A percentile compares a stretch with the other conserved stretches of the same genome.
Evolutionary conservation across 129 eudicot species (phyloP).

Genomic region (Gnaphalium uliginosum): DNA sequence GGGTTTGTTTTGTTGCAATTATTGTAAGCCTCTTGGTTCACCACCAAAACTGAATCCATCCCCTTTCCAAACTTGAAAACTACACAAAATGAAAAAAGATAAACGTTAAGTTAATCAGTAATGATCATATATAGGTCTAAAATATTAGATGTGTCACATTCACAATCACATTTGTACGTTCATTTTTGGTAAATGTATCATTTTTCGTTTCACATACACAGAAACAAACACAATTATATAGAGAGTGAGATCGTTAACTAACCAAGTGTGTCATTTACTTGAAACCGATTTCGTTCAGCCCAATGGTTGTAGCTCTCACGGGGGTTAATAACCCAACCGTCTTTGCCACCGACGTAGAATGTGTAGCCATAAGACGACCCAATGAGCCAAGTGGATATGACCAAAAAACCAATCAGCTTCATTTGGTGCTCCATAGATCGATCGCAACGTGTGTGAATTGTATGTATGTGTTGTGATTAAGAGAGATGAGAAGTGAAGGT

Average conservation of each 20-base stretch:
- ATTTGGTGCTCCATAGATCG: conserved; percentile 10
- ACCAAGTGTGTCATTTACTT: conserved; percentile 63
- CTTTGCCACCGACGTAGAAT: conserved; percentile 56
- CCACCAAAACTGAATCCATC: conserved; percentile 60
- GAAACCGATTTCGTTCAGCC: conserved; percentile 62
- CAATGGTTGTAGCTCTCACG: conserved; percentile 52
- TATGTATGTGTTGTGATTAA: background rate
- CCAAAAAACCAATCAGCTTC: conserved; percentile 18
- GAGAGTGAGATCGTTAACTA: background rate
- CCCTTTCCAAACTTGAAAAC: conserved; percentile 68
- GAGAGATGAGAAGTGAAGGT: conserved; percentile 10
- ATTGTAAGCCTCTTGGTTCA: conserved; percentile 45
- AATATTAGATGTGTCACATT: too few species aligned
- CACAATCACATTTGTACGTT: too few species aligned
- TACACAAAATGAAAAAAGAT: conserved; percentile 18
- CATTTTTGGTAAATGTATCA: too few species aligned
- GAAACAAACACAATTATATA: background rate
- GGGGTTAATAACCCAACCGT: conserved; percentile 61
- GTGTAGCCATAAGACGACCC: conserved; percentile 35
- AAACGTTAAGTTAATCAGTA: background rate
- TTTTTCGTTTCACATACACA: background rate
- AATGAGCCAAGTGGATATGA: conserved; percentile 24
- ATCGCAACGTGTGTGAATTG: background rate
- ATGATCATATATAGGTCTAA: too few species aligned
- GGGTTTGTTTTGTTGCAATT: conserved; percentile 59